Conservation (phyloP, 345 rosid genomes). For the Moringa oleifera region DNA sequence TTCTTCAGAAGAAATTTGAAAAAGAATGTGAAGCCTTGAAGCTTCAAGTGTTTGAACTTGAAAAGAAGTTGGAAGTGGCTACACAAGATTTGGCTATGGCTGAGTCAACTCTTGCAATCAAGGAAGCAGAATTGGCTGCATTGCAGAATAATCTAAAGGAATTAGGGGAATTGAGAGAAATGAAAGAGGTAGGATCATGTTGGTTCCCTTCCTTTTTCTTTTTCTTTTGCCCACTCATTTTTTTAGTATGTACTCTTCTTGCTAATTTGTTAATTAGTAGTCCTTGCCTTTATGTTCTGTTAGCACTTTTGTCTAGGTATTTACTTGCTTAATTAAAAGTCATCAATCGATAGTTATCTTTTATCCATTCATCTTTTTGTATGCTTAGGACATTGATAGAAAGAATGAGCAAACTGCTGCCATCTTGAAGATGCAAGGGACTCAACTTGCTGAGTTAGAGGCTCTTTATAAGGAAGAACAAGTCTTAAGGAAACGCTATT, state of each 20-base stretch:
- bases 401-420: slow-evolving; percentile 97
- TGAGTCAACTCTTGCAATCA: slow-evolving; percentile 47
- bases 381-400: slow-evolving; percentile 81
- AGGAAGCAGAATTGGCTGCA: slow-evolving; percentile 45
- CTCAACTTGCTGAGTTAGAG: slow-evolving; percentile 90
- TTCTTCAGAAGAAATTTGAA: slow-evolving; percentile 48
- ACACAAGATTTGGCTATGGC: slow-evolving; percentile 45
- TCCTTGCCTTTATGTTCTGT: background rate
- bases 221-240: background rate
- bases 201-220: background rate
- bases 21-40: slow-evolving; percentile 60
- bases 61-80: slow-evolving; percentile 51
- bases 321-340: background rate
- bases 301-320: background rate
- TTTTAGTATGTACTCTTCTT: background rate
- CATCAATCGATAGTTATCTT: background rate
- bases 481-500: slow-evolving; percentile 74
- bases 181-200: slow-evolving; percentile 69
- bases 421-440: slow-evolving; percentile 90
- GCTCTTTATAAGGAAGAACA: slow-evolving; percentile 87
- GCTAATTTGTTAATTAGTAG: background rate
- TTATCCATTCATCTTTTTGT: slow-evolving; percentile 5
- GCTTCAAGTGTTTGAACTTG: slow-evolving; percentile 58
- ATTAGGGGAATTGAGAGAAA: slow-evolving; percentile 83
- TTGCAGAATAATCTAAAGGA: slow-evolving; percentile 73